Percentiles rank a stretch among this genome's conserved stretches.
Conservation (phyloP, 768 basidiomycete genomes). For the Galerina marginata region DNA sequence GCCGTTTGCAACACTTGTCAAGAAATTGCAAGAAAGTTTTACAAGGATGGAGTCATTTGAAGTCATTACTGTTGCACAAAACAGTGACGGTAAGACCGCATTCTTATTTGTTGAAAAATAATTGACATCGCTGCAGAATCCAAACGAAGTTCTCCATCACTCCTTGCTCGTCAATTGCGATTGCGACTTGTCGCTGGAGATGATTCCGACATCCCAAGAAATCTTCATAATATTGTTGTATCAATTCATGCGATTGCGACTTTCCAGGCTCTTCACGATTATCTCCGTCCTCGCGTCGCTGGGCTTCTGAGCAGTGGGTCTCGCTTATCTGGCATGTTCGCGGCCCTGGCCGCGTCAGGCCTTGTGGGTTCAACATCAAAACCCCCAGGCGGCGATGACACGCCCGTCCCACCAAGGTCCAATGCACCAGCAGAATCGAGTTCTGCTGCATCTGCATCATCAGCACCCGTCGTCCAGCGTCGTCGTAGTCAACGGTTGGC, state of each 20-base stretch:
- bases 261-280: constrained; percentile 96
- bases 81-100: constrained; percentile 68
- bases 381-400: constrained; percentile 36
- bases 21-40: constrained; percentile 94
- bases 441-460: constrained; percentile 30
- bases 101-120: constrained; percentile 1
- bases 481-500: constrained; percentile 86
- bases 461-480: constrained; percentile 53
- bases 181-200: constrained; percentile 90
- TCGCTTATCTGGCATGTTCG: constrained; percentile 86
- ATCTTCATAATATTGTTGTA: constrained; percentile 88
- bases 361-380: constrained; percentile 58
- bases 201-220: constrained; percentile 86
- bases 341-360: constrained; percentile 83
- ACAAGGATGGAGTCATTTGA: constrained; percentile 97
- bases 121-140: constrained; percentile 59
- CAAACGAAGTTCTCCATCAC: constrained; percentile 86
- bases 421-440: constrained; percentile 39
- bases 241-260: constrained; percentile 99
- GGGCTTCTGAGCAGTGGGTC: constrained; percentile 67
- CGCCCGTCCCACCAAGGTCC: constrained; percentile 35
- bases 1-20: constrained; percentile 81
- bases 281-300: constrained; percentile 88
- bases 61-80: constrained; percentile 87
- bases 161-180: constrained; percentile 91